Evolutionary conservation across 2,329 filamentous ascomycete genomes (phyloP), one percentile per base, ranked within the genome.

Genomic region (Penicillium sp.): DNA sequence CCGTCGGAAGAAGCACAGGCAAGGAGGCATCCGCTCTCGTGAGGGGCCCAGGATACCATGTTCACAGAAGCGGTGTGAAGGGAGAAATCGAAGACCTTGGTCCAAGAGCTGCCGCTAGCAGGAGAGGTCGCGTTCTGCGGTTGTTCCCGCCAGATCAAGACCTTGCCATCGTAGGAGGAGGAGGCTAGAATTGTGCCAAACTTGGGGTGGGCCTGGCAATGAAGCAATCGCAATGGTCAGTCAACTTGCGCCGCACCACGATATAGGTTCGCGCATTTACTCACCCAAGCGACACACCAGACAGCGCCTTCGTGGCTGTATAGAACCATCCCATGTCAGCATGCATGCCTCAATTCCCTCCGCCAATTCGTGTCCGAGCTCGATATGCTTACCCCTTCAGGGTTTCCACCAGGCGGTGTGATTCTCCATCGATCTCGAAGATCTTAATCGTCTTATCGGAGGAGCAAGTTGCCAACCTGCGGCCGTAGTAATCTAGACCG

Each of bases 371-470:
- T 10, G 7, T 35, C 39, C 45, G 28, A 17, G 37, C 31, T 25
- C 25, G 45, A 38, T 47, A 51, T 25, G 48, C 73, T 72, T 85
- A 96, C 92, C 94, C 94, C 81, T 96, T 96, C 67, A 99, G 82
- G 28, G 95, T 99, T 81, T 98, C 94, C 37, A 91, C 86, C 69
- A 98, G 82, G 65, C 91, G 87, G 79, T 99, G 94, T 68, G 89
- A 86, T 70, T 98, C 93, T 72, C 92, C 92, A 73, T 98, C 94
- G 57, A 99, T 90, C 79, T 99, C 95, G 75, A 97, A 99, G 75
- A 99, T 98, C 83, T 98, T 98, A 83, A 99, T 96, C 50, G 94
- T 98, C 76, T 95, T 93, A 81, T 99, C 95, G 67, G 94, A 97
- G 38, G 93, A 97, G 80, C 95, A 98, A 67, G 95, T 99, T 64